Percentiles rank a stretch among this genome's conserved stretches.
Conservation (phyloP, 768 basidiomycete genomes). For the Rhodotorula sphaerocarpa region DNA sequence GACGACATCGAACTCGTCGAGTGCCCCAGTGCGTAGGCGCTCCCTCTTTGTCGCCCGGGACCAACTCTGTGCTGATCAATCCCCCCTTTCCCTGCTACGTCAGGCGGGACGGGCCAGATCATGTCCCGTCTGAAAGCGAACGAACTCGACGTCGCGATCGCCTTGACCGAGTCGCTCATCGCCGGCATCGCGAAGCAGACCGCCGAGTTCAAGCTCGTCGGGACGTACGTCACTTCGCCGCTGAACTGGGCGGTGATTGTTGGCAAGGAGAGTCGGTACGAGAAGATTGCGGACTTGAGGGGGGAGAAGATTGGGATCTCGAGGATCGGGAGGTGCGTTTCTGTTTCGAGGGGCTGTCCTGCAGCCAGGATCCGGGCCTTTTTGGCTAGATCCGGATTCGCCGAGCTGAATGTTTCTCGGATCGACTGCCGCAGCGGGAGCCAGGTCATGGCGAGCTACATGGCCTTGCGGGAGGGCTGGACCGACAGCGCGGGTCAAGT, state of each 20-base stretch:
- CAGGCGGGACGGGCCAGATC: slow-evolving; percentile 78
- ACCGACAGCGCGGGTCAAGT: slow-evolving; percentile 40
- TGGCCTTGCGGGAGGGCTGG: slow-evolving; percentile 86
- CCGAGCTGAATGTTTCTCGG: not conserved
- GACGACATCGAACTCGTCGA: slow-evolving; percentile 73
- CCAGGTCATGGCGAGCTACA: slow-evolving; percentile 91
- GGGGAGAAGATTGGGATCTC: slow-evolving; percentile 84
- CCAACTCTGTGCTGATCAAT: too few species aligned
- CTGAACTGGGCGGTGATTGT: slow-evolving; percentile 78
- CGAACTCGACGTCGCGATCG: slow-evolving; percentile 76
- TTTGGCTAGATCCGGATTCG: not conserved
- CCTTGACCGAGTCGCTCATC: slow-evolving; percentile 81
- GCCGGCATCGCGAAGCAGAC: slow-evolving; percentile 79
- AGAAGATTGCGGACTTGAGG: slow-evolving; percentile 63
- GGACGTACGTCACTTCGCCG: slow-evolving; percentile 66
- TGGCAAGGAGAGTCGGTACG: slow-evolving; percentile 62
- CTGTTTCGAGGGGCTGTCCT: too few species aligned
- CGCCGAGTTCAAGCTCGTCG: slow-evolving; percentile 77
- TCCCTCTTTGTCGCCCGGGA: not conserved
- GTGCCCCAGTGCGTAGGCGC: slow-evolving; percentile 64
- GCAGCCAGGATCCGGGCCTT: not conserved
- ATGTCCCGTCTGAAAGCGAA: slow-evolving; percentile 65
- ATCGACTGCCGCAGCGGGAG: slow-evolving; percentile 54
- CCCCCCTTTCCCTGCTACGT: not conserved
- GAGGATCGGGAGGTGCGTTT: slow-evolving; percentile 62